Percentiles rank a stretch among this genome's conserved stretches.
phyloP scores from a whole-genome alignment of 2,329 filamentous ascomycete genomes.

The Boeremia lycopersici region DNA sequence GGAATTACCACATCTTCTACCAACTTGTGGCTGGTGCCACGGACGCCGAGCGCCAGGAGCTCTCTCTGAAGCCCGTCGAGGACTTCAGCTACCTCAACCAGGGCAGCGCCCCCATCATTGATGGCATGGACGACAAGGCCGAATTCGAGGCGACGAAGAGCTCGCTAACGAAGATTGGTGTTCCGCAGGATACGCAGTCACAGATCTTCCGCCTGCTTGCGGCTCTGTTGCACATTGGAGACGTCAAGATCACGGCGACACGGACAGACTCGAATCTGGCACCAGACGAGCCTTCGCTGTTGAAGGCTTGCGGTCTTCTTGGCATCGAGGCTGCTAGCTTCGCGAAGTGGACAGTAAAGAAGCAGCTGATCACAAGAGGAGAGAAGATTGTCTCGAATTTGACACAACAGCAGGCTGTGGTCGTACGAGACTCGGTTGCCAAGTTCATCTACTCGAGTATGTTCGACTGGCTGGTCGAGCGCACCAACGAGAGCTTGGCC shows the following conservation, averaged over 20 bases:
- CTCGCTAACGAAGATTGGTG: constrained; percentile 86
- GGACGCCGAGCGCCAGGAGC: constrained; percentile 78
- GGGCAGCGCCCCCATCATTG: constrained; percentile 86
- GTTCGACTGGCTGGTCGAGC: constrained; percentile 99
- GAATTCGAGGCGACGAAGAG: constrained; percentile 89
- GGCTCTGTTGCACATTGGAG: constrained; percentile 90
- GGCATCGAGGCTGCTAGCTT: constrained; percentile 87
- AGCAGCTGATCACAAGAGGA: constrained; percentile 92
- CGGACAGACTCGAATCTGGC: constrained; percentile 85
- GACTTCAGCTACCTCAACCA: constrained; percentile 97
- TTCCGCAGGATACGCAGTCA: constrained; percentile 72
- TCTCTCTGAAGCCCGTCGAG: constrained; percentile 80
- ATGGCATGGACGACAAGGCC: constrained; percentile 92
- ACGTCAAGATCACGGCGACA: constrained; percentile 92
- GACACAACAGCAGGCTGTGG: constrained; percentile 88
- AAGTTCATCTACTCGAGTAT: constrained; percentile 99
- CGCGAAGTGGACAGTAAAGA: constrained; percentile 98
- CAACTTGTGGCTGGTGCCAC: constrained; percentile 93
- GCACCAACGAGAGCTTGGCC: constrained; percentile 88
- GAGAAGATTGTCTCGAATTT: constrained; percentile 98
- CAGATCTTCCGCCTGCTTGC: constrained; percentile 91
- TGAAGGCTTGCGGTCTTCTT: constrained; percentile 80
- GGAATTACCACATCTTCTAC: constrained; percentile 99
- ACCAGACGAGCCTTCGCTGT: constrained; percentile 78
- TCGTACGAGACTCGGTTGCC: constrained; percentile 95